Percentiles rank a stretch among this genome's conserved stretches.
These are phyloP conservation scores for Trichaptum fuscoviolaceum DNA, from an alignment of 768 basidiomycete species.

Conservation along the genomic window DNA sequence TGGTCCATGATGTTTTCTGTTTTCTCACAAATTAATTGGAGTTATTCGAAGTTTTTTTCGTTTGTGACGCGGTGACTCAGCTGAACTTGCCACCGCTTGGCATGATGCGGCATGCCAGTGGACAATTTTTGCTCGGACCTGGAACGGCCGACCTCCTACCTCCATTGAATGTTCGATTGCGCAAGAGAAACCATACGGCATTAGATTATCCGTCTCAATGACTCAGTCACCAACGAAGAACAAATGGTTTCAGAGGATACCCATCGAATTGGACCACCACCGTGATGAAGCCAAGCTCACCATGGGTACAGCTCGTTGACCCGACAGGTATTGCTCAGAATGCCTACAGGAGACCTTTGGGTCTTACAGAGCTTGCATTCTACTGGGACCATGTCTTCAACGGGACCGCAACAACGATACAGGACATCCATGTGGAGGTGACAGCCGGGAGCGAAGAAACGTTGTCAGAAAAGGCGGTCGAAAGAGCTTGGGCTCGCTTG, in stretches of 20 bases:
- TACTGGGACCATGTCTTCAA: constrained; percentile 37
- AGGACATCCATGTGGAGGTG: constrained; percentile 28
- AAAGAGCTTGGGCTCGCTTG: constrained; percentile 38
- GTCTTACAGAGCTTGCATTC: constrained; percentile 34
- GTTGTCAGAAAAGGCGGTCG: constrained; percentile 31
- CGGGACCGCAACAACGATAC: constrained; percentile 40
- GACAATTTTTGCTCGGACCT: background rate
- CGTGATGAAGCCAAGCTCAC: background rate
- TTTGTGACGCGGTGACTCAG: no score
- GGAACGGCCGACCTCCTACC: background rate
- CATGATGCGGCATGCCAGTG: no score
- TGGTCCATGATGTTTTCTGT: no score
- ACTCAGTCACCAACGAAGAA: background rate
- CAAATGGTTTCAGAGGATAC: background rate
- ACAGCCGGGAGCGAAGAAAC: constrained; percentile 14
- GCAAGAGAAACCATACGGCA: background rate
- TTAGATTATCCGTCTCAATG: background rate
- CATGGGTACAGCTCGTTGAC: background rate
- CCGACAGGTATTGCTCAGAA: constrained; percentile 21
- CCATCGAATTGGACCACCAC: background rate
- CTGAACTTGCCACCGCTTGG: no score
- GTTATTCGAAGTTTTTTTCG: no score
- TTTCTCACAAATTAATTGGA: no score
- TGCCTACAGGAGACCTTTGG: constrained; percentile 33
- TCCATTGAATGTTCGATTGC: background rate